Base-by-base conservation (phyloP, 1,284 basidiomycete genomes). In the Uromyces viciae-fabae region DNA sequence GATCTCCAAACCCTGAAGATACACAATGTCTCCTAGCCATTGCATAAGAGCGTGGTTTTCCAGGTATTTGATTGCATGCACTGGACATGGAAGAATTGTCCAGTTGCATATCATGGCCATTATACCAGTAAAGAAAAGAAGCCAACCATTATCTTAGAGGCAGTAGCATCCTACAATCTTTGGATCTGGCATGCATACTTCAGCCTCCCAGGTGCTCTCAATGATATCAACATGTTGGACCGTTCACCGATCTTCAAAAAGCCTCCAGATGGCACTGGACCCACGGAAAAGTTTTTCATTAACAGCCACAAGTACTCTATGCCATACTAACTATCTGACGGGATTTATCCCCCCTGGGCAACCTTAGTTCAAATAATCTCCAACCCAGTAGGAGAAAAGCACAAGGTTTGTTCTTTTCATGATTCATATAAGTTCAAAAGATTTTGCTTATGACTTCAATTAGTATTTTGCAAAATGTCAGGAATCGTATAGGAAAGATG, bases 51-150 rank as follows among this genome's bases (percentile, higher is more conserved):
- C 36, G 40, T 42, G 73, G 56, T 19, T 75, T 75, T 31, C 73
- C 73, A 31, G 73, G 73, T 8, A 75, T 75, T 75, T 25, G 56
- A 75, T 42, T 75, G 73, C 22, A 75, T 75, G 73, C 56, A 75
- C n/a, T 75, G 56, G 40, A 31, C 52, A 9, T 75, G 73, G 56
- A 77, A 77, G 31, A 77, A 77, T 36, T 66, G 58, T 28, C 75
- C 75, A 36, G 15, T 42, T 2, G 74, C 3, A 4, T 31, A 42
- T 56, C 40, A 62, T 28, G 74, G 58, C 14, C 74, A 76, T 3
- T 76, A 76, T 52, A 62, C 25, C 8, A 58, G 74, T 2, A 76
- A 64, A n/a, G 73, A 75, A 40, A 71, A 71, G 68, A 15, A 71
- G 15, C 49, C 74, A 3, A 75, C 74, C 3, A 17, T 75, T 4